Evolutionary conservation across 345 rosid species (phyloP).

Genomic region (Salix udensis): DNA sequence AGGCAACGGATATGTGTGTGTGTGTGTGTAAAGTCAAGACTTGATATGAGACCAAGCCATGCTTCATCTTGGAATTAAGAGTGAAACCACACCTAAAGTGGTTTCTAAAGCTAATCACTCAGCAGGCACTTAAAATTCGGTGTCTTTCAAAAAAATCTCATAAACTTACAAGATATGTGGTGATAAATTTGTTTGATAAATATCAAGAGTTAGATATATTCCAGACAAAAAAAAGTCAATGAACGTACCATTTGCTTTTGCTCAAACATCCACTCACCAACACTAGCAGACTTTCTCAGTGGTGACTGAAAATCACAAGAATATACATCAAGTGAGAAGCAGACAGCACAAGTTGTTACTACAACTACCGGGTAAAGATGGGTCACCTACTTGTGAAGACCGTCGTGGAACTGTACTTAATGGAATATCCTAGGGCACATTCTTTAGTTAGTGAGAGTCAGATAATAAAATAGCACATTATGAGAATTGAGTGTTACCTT

Average conservation of each 20-base stretch:
- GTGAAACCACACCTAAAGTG: neutral
- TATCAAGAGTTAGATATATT: constrained; percentile 3
- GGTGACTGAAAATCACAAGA: constrained; percentile 62
- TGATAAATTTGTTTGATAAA: neutral
- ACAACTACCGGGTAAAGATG: constrained; percentile 22
- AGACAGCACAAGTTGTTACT: constrained; percentile 4
- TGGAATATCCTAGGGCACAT: constrained; percentile 76
- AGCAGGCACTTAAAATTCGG: neutral
- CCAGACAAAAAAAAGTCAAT: constrained; percentile 1
- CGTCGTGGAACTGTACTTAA: constrained; percentile 71
- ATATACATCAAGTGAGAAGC: constrained; percentile 22
- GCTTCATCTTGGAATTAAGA: neutral
- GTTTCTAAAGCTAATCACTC: neutral
- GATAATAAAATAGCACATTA: constrained; percentile 12
- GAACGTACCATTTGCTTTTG: constrained; percentile 58
- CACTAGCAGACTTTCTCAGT: constrained; percentile 91
- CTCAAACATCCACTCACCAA: constrained; percentile 82
- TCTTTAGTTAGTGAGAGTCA: constrained; percentile 41
- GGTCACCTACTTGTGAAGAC: constrained; percentile 70
- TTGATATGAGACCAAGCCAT: neutral
- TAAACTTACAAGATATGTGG: neutral
- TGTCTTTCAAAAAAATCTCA: neutral
- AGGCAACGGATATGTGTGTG: neutral
- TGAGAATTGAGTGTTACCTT: constrained; percentile 53
- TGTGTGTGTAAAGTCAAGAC: neutral